Base-by-base conservation (phyloP, 768 basidiomycete species). In the Termitomyces bulborhizus region DNA sequence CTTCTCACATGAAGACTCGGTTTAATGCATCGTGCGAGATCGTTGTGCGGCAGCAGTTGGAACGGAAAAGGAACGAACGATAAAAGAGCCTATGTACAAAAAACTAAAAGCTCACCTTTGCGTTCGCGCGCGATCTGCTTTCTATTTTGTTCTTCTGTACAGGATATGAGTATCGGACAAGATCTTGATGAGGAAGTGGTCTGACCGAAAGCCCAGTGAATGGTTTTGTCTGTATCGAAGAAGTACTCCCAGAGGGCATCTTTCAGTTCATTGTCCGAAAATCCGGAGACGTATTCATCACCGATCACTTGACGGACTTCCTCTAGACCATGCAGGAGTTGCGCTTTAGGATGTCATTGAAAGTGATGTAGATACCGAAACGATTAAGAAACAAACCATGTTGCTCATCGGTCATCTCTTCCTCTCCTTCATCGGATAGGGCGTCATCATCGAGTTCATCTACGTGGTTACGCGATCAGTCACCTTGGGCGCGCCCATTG, bases 381-480 rank as follows among this genome's bases (percentile, higher is more conserved):
- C 15, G 34, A 26, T 18, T 21, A 26, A 45, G 21, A 43, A 54
- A 41, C 42, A 47, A 62, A 93, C 94, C 85, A 69, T 86, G 82
- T 62, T 98, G 84, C 57, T 93, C 90, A 40, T 81, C 76, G n/a
- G 88, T 86, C 74, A 95, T 78, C 27, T 88, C 84, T 45, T 86
- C 85, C 42, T 86, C 88, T n/a, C 78, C 86, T 37, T 83, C 88
- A 63, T 91, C 88, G 21, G 84, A 88, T 48, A 90, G 70, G 12
- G 82, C 83, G 61, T 86, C 84, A 62, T 95, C 93, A 45, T 93
- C 86, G 60, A 95, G 77, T 71, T 93, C 94, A 67, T 86, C 95
- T 93, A 62, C n/a, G 58, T 24, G 41, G 47, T 11, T 56, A 18
- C n/a, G 53, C 45, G 26, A 55, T 36, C 40, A 48, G 53, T 24